Evolutionary conservation across 78 protist genomes (phyloP), one percentile per base, ranked within the genome.

Genomic region (Chrysochromulina parva): DNA sequence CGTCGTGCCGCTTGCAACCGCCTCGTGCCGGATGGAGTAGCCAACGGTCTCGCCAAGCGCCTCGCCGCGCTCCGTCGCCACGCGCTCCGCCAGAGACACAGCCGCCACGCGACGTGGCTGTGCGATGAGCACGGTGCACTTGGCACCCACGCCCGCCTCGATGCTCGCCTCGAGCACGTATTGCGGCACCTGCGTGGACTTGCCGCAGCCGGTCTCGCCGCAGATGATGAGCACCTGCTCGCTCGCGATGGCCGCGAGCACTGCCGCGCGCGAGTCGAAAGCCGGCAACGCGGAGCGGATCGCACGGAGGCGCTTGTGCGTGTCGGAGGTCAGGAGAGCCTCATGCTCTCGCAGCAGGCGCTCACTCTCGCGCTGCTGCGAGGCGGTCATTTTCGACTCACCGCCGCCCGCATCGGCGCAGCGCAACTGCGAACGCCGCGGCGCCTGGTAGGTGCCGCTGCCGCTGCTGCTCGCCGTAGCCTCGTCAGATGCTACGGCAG

Each of bases 81-180:
- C 98, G 26, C 98, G 90, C 88, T 88, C 90, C 11, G 99, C 97
- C 0, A 98, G 94, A 26, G 96, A 73, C 48, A 95, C 88, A 0
- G 98, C 98, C 7, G 98, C 92, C 19, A 98, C 89, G 26, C 99
- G 88, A 52, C 99, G 91, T 6, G 99, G 99, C 93, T 98, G 99
- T 20, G 98, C 94, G 80, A 95, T 73, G 28, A 97, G 80, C 55
- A 97, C 89, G 67, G 93, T 28, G 85, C 95, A 91, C 54, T 0
- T 48, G 53, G 10, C 6, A 57, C 91, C 91, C 16, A 16, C 14
- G 11, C 90, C 81, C 0, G 54, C 78, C 4, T 11, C 90, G 38
- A 89, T 2, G 78, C 38, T 88, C 16, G 47, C 92, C 28, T 96
- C 98, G 17, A 97, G 57, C 2, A 98, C 80, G 73, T 93, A 95